A percentile compares a stretch with the other conserved stretches of the same genome.
These are phyloP conservation scores for Boletus barrowsii DNA, from an alignment of 768 basidiomycete species.

Conservation along the genomic window DNA sequence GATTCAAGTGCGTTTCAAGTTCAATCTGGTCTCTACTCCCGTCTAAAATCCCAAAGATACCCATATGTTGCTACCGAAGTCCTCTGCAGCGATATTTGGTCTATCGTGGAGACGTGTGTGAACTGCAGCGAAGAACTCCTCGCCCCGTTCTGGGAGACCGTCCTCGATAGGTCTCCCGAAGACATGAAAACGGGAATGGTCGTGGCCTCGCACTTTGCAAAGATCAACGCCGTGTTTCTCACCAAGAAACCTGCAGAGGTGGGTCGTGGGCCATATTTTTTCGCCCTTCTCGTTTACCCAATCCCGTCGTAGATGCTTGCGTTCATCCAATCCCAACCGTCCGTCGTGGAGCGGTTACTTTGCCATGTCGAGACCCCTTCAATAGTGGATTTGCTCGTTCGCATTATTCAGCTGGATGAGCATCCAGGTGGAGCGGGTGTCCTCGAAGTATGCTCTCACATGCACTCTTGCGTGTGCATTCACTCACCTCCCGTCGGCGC, in stretches of 20 bases:
- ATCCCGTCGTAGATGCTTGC: conserved; percentile 70
- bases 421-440: conserved; percentile 77
- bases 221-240: conserved; percentile 87
- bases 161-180: conserved; percentile 74
- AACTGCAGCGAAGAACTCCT: conserved; percentile 68
- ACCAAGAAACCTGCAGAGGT: conserved; percentile 89
- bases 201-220: conserved; percentile 91
- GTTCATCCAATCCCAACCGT: conserved; percentile 83
- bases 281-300: conserved; percentile 16
- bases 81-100: conserved; percentile 93
- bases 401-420: conserved; percentile 89
- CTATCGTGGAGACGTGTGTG: conserved; percentile 87
- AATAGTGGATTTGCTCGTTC: conserved; percentile 86
- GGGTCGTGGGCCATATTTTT: conserved; percentile 28
- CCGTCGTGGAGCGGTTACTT: conserved; percentile 78
- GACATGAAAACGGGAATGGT: conserved; percentile 86
- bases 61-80: conserved; percentile 93
- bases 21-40: not conserved
- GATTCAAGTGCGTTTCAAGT: conserved; percentile 67
- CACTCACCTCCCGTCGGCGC: conserved; percentile 28
- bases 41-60: conserved; percentile 52
- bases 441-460: conserved; percentile 68
- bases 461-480: conserved; percentile 27
- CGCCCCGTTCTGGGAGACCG: conserved; percentile 88
- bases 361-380: conserved; percentile 86